phyloP scores from a whole-genome alignment of 1,284 basidiomycete genomes.

The Cerioporus squamosus region DNA sequence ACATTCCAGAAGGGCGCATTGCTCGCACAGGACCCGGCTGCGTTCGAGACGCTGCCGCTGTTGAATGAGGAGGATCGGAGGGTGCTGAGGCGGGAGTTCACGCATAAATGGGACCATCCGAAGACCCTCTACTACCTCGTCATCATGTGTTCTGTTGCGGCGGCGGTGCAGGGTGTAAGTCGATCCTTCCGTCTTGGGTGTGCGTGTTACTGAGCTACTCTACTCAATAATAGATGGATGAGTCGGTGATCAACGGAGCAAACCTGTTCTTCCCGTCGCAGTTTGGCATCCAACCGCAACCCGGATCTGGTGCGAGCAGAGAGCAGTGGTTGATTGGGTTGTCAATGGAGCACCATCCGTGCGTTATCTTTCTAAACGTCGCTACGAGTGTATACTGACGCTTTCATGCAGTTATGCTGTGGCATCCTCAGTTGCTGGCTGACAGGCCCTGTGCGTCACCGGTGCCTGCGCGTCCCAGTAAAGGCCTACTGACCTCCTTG shows the following conservation, averaged over 20 bases:
- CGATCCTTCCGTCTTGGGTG: not conserved
- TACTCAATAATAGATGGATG: conserved; percentile 51
- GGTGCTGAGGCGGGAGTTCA: conserved; percentile 56
- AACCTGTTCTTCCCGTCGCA: conserved; percentile 71
- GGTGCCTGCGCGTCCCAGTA: too few species aligned
- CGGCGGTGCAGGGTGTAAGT: conserved; percentile 72
- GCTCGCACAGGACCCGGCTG: conserved; percentile 59
- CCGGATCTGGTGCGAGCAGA: conserved; percentile 26
- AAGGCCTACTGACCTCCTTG: too few species aligned
- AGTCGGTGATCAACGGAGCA: conserved; percentile 75
- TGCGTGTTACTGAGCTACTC: too few species aligned
- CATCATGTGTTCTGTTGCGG: conserved; percentile 62
- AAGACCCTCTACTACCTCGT: conserved; percentile 60
- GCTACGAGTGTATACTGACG: not conserved
- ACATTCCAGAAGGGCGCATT: conserved; percentile 65
- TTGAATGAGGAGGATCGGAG: conserved; percentile 65
- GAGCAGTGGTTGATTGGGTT: conserved; percentile 76
- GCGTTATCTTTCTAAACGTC: conserved; percentile 18
- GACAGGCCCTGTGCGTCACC: conserved; percentile 46
- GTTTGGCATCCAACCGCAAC: conserved; percentile 51
- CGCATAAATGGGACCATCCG: conserved; percentile 69
- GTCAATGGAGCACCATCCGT: conserved; percentile 81
- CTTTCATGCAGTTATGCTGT: conserved; percentile 49
- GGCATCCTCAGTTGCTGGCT: conserved; percentile 73
- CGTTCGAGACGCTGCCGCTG: conserved; percentile 55